These are phyloP conservation scores for Candida glucosophila DNA, from an alignment of 1,139 yeast genomes.

Conservation along the genomic window DNA sequence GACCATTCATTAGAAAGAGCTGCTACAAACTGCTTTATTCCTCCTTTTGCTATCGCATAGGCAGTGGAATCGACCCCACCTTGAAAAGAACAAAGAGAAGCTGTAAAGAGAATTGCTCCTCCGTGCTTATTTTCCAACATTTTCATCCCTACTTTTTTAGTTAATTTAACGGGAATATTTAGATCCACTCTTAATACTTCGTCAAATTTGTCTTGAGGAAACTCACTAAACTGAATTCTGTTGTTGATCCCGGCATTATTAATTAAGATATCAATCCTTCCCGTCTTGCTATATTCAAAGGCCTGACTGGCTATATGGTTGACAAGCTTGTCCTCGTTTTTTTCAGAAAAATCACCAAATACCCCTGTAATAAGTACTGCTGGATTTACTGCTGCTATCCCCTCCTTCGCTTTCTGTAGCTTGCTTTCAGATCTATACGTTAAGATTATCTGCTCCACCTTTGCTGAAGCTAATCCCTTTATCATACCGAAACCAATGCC, in stretches of 20 bases:
- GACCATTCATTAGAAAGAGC: slow-evolving; percentile 49
- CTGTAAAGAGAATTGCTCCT: slow-evolving; percentile 19
- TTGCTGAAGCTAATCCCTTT: slow-evolving; percentile 26
- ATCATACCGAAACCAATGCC: slow-evolving; percentile 30
- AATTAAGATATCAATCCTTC: slow-evolving; percentile 39
- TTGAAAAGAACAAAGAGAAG: slow-evolving; percentile 9
- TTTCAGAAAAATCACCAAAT: slow-evolving; percentile 13
- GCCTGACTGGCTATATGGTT: slow-evolving; percentile 10
- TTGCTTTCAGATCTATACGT: slow-evolving; percentile 14
- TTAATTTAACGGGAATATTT: slow-evolving; percentile 35
- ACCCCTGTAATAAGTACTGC: slow-evolving; percentile 12
- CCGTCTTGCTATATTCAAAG: slow-evolving; percentile 19
- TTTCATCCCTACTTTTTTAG: slow-evolving; percentile 37
- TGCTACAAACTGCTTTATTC: slow-evolving; percentile 37
- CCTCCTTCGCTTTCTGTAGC: slow-evolving; percentile 10
- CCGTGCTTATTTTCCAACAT: slow-evolving; percentile 19
- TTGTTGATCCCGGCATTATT: slow-evolving; percentile 48
- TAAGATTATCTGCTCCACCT: slow-evolving; percentile 18
- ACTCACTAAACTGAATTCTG: slow-evolving; percentile 24
- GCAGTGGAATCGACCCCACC: slow-evolving; percentile 26
- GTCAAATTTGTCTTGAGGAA: slow-evolving; percentile 32
- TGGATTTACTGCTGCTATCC: slow-evolving; percentile 12
- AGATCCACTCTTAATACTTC: slow-evolving; percentile 43
- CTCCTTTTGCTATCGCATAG: slow-evolving; percentile 48
- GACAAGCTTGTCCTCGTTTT: slow-evolving; percentile 6